Conservation (phyloP, 306 rosid genomes). For the Carpinus fangiana region DNA sequence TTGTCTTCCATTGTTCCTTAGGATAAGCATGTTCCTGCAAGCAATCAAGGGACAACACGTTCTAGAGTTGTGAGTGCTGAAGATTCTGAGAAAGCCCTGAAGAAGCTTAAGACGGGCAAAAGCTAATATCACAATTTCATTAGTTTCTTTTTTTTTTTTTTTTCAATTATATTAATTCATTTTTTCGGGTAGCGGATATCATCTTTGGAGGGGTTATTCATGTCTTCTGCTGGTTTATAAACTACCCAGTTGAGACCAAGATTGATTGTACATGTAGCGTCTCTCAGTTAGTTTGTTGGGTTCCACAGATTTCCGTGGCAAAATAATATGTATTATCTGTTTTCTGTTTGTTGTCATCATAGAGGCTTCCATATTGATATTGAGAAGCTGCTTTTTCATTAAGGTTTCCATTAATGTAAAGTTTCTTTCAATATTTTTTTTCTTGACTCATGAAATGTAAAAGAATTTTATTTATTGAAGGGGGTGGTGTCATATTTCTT, state of each 20-base stretch:
- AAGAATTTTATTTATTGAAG: conserved; percentile 14
- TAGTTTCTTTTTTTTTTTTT: conserved; percentile 46
- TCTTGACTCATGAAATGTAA: conserved; percentile 24
- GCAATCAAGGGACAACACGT: conserved; percentile 49
- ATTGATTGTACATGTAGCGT: conserved; percentile 70
- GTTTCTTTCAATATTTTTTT: conserved; percentile 27
- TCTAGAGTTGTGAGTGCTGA: conserved; percentile 47
- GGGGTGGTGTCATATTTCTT: background rate
- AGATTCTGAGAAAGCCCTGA: conserved; percentile 58
- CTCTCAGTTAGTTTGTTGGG: conserved; percentile 49
- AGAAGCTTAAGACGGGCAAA: conserved; percentile 69
- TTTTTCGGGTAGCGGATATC: conserved; percentile 45
- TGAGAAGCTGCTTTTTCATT: conserved; percentile 63
- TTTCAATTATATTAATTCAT: conserved; percentile 49
- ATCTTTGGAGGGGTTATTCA: conserved; percentile 38
- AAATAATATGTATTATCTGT: conserved; percentile 43
- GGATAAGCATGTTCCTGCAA: conserved; percentile 54
- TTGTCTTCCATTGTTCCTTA: conserved; percentile 33
- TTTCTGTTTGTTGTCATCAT: conserved; percentile 28
- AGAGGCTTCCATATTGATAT: conserved; percentile 63
- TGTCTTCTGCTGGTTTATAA: conserved; percentile 43
- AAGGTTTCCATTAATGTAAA: conserved; percentile 56
- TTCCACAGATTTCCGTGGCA: conserved; percentile 46
- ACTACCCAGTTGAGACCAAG: conserved; percentile 38
- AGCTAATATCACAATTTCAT: conserved; percentile 47